These are phyloP conservation scores for Fusarium sp. DNA, from an alignment of 2,329 filamentous ascomycete genomes.

Conservation along the genomic window DNA sequence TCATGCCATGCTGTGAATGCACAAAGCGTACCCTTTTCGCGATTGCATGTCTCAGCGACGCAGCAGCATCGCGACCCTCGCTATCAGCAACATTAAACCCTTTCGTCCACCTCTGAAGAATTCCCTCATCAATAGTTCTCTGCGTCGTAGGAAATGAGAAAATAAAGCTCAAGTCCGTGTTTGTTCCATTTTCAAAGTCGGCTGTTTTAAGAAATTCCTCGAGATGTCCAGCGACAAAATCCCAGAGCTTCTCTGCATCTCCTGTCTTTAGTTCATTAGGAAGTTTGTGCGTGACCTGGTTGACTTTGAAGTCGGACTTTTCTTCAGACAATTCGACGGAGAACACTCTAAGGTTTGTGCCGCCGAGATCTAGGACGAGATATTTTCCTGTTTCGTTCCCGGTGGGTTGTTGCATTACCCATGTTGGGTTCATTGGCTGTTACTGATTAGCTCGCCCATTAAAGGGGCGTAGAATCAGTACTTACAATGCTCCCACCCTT, in stretches of 20 bases:
- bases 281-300: background rate
- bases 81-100: constrained; percentile 94
- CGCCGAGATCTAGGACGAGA: background rate
- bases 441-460: background rate
- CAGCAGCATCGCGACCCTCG: constrained; percentile 89
- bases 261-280: background rate
- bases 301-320: background rate
- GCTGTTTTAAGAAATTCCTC: background rate
- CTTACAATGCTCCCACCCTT: background rate
- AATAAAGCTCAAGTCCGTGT: constrained; percentile 74
- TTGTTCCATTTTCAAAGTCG: background rate
- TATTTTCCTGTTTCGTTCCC: constrained; percentile 10
- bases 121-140: constrained; percentile 90
- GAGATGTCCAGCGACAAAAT: background rate
- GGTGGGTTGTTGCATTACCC: constrained; percentile 12
- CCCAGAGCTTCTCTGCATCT: background rate
- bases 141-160: constrained; percentile 96
- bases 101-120: constrained; percentile 96
- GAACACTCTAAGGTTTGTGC: constrained; percentile 7
- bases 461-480: too few relatives aligned
- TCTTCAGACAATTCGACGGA: background rate
- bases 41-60: constrained; percentile 83
- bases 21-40: constrained; percentile 61
- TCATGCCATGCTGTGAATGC: too few relatives aligned
- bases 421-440: constrained; percentile 20